Percentiles rank a stretch among this genome's conserved stretches.
Evolutionary conservation across 208 protist genomes (phyloP).

Genomic region (Naegleria lovaniensis): DNA sequence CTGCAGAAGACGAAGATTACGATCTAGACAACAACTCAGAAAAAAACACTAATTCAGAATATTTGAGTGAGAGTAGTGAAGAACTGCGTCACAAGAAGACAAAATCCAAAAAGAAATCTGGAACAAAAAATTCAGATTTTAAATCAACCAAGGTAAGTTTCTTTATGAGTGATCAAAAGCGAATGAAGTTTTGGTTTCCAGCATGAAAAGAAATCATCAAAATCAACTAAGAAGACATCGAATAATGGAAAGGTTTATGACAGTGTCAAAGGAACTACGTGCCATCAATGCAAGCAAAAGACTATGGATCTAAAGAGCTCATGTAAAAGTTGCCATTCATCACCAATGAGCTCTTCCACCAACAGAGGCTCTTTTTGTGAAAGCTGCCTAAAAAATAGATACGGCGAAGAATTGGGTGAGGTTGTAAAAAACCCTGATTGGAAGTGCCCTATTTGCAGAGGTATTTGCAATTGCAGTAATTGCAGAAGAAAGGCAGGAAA

Average conservation of each 20-base stretch:
- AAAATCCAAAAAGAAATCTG: too few species aligned
- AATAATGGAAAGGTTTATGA: not conserved
- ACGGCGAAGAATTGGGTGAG: not conserved
- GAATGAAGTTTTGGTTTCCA: too few species aligned
- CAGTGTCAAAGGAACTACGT: not conserved
- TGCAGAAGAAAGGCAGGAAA: not conserved
- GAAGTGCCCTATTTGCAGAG: not conserved
- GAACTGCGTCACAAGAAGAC: too few species aligned
- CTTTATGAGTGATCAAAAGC: too few species aligned
- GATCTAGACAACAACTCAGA: too few species aligned
- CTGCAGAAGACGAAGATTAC: not conserved
- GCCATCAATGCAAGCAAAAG: constrained; percentile 25
- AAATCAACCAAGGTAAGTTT: too few species aligned
- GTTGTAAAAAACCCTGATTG: not conserved
- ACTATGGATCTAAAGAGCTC: not conserved
- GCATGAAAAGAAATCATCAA: too few species aligned
- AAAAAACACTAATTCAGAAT: too few species aligned
- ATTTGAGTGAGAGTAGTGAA: too few species aligned
- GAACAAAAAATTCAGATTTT: too few species aligned
- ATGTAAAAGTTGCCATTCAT: not conserved
- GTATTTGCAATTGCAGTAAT: not conserved
- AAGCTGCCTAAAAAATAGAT: constrained; percentile 2
- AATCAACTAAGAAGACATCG: too few species aligned
- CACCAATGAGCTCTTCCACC: not conserved
- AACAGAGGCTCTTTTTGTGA: not conserved